Evolutionary conservation across 2,329 filamentous ascomycete genomes (phyloP), one percentile per base, ranked within the genome.

Genomic region (Neonectria coccinea): DNA sequence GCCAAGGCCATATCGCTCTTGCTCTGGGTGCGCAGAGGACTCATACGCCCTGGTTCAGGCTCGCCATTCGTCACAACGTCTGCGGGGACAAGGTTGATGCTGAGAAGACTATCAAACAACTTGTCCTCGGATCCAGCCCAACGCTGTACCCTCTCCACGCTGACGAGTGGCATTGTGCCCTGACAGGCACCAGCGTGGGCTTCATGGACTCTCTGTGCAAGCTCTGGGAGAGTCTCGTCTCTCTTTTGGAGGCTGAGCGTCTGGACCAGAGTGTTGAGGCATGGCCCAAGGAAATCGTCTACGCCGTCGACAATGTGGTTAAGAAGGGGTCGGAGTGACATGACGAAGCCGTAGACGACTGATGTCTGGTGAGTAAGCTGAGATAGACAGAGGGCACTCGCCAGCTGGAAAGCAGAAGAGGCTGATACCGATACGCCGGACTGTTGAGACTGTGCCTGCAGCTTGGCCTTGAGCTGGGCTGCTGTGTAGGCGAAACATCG

Each of bases 91-190:
- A 39, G 11, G 36, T 55, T 55, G 36, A 55, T 55, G 36, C n/a
- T 73, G 14, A 73, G 62, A 16, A 73, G 66, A 33, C 66, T 71
- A 53, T 73, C 67, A 22, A 72, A 73, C 4, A 73, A 59, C 54
- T 66, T 71, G 12, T 68, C 67, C 25, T 72, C 63, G 9, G 59
- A 48, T 6, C 58, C 60, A 8, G 67, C 59, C 71, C 71, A 73
- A 25, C 69, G 70, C 48, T 73, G 71, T 9, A 73, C 51, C 50
- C 44, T 62, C 33, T 71, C 71, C 4, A 57, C 63, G 7, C 51
- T 66, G 20, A 72, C 64, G 7, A 73, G 65, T 10, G 71, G 69
- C 70, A 73, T 72, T 2, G 25, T 14, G 8, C 70, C 71, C 22
- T 66, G 44, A 36, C 66, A 71, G 48, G 59, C 62, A 16, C 51